These are phyloP conservation scores for Aspergillus heteromorphus DNA, from an alignment of 495 filamentous ascomycete genomes.

Conservation along the genomic window DNA sequence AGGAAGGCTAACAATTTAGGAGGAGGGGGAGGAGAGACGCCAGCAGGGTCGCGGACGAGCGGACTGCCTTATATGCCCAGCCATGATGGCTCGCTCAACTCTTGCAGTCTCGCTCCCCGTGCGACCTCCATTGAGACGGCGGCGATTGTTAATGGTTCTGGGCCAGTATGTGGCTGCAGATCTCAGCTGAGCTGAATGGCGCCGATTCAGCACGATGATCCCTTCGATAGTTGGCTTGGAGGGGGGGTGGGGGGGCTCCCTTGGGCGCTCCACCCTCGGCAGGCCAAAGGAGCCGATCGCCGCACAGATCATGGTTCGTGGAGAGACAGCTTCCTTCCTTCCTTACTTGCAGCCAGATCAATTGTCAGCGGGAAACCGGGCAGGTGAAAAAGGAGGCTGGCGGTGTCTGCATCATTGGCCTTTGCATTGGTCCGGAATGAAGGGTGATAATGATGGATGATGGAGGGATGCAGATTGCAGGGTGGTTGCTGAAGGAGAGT, in stretches of 20 bases:
- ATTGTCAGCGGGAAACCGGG: slow-evolving; percentile 7
- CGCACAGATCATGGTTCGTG: slow-evolving; percentile 27
- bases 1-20: background rate
- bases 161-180: slow-evolving; percentile 13
- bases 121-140: slow-evolving; percentile 5
- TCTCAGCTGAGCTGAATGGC: slow-evolving; percentile 12
- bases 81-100: background rate
- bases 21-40: background rate
- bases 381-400: background rate
- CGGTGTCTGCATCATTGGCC: background rate
- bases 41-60: background rate
- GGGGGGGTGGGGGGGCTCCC: background rate
- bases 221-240: slow-evolving; percentile 9
- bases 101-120: slow-evolving; percentile 4
- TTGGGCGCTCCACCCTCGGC: slow-evolving; percentile 5
- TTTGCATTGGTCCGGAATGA: background rate
- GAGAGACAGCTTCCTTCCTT: slow-evolving; percentile 9
- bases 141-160: slow-evolving; percentile 9
- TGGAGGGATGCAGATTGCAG: background rate
- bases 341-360: slow-evolving; percentile 9
- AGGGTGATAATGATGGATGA: background rate
- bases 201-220: slow-evolving; percentile 2
- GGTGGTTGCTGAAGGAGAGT: background rate
- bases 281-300: slow-evolving; percentile 12
- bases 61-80: slow-evolving; percentile 4